These are phyloP conservation scores for Flaveria robusta DNA, from an alignment of 129 eudicot genomes.

Conservation along the genomic window DNA sequence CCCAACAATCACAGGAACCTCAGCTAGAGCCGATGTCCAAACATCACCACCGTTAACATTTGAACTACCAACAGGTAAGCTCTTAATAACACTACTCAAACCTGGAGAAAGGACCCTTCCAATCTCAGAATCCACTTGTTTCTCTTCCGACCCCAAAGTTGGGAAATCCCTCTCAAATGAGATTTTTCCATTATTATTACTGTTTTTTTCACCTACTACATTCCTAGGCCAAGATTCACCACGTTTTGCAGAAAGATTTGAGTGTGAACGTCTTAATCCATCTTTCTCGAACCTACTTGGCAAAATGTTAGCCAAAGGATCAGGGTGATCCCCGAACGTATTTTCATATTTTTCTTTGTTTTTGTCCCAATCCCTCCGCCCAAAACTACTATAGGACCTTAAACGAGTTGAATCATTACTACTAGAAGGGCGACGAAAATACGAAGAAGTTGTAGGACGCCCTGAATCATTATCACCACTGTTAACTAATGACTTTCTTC, in stretches of 20 bases:
- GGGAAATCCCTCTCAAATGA: slow-evolving; percentile 84
- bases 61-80: slow-evolving; percentile 61
- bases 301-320: slow-evolving; percentile 48
- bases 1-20: slow-evolving; percentile 65
- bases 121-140: slow-evolving; percentile 50
- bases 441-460: slow-evolving; percentile 61
- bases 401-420: slow-evolving; percentile 60
- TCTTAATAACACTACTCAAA: slow-evolving; percentile 62
- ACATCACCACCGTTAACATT: slow-evolving; percentile 63
- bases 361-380: slow-evolving; percentile 65
- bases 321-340: slow-evolving; percentile 55
- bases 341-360: slow-evolving; percentile 57
- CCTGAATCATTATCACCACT: slow-evolving; percentile 59
- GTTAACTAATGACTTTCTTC: slow-evolving; percentile 48
- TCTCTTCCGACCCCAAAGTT: slow-evolving; percentile 81
- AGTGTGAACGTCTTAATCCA: slow-evolving; percentile 76
- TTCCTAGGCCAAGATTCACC: slow-evolving; percentile 68
- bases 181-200: slow-evolving; percentile 43
- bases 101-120: slow-evolving; percentile 86
- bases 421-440: slow-evolving; percentile 63
- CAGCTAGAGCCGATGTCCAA: slow-evolving; percentile 97
- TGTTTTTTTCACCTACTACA: slow-evolving; percentile 38
- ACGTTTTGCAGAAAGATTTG: slow-evolving; percentile 58
- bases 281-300: slow-evolving; percentile 69
- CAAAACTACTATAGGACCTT: slow-evolving; percentile 74